Conservation (phyloP, 2,329 filamentous ascomycete genomes). For the Rhynchosporium graminicola region DNA sequence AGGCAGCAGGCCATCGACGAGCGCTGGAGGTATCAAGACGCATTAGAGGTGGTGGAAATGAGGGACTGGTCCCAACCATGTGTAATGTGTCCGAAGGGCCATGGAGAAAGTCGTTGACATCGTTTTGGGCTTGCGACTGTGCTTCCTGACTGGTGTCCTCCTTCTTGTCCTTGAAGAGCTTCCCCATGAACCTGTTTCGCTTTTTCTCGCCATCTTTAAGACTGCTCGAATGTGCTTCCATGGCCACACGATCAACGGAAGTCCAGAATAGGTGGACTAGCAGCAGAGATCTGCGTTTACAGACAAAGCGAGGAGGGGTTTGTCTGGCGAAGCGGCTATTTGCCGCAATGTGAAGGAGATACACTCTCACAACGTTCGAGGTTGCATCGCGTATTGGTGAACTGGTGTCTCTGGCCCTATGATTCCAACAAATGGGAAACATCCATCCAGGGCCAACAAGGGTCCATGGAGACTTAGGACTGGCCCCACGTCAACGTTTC, state of each 20-base stretch:
- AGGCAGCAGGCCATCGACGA: constrained; percentile 52
- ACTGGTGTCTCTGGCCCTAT: constrained; percentile 8
- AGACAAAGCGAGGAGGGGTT: constrained; percentile 14
- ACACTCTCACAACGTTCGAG: constrained; percentile 9
- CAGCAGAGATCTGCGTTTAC: neutral
- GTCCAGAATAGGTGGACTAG: neutral
- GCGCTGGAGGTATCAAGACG: constrained; percentile 51
- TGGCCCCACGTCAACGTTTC: constrained; percentile 16
- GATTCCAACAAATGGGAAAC: constrained; percentile 12
- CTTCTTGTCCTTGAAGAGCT: constrained; percentile 46
- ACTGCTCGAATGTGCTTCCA: constrained; percentile 30
- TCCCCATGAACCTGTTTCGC: constrained; percentile 56
- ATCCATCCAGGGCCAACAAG: constrained; percentile 15
- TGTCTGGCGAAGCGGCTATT: neutral
- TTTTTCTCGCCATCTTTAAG: constrained; percentile 37
- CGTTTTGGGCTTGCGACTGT: constrained; percentile 41
- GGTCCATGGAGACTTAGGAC: constrained; percentile 6
- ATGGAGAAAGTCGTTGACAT: constrained; percentile 61
- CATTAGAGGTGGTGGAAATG: constrained; percentile 29
- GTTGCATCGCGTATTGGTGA: constrained; percentile 10
- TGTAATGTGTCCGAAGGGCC: constrained; percentile 56
- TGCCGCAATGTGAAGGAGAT: constrained; percentile 2
- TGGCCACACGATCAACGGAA: constrained; percentile 23
- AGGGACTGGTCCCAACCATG: constrained; percentile 52
- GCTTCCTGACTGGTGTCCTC: constrained; percentile 30